phyloP scores from a whole-genome alignment of 306 rosid genomes.

The Erythrophleum fordii region DNA sequence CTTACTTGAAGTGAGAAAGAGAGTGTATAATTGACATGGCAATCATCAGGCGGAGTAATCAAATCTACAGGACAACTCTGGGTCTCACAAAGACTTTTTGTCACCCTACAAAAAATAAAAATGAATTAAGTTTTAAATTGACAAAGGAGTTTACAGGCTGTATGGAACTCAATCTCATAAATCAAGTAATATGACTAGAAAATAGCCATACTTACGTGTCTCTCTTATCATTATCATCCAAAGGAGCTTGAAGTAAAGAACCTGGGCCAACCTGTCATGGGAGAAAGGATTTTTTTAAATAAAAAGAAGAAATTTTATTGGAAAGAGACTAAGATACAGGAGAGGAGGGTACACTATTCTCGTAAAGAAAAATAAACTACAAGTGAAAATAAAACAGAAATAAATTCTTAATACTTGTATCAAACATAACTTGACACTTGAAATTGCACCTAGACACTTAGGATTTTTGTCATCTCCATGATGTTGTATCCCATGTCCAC shows the following conservation, averaged over 20 bases:
- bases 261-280: conserved; percentile 85
- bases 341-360: background rate
- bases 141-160: conserved; percentile 8
- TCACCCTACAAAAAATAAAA: conserved; percentile 64
- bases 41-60: conserved; percentile 97
- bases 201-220: conserved; percentile 66
- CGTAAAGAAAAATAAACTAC: background rate
- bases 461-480: background rate
- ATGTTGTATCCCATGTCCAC: background rate
- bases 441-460: background rate
- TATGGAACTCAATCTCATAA: conserved; percentile 29
- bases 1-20: conserved; percentile 98
- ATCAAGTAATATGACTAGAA: conserved; percentile 39
- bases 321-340: background rate
- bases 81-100: conserved; percentile 77
- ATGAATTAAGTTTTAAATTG: conserved; percentile 30
- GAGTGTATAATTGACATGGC: conserved; percentile 94
- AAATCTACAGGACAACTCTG: conserved; percentile 85
- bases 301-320: background rate
- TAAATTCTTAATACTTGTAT: background rate
- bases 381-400: background rate
- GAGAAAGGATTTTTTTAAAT: conserved; percentile 5
- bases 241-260: conserved; percentile 94
- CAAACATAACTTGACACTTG: background rate
- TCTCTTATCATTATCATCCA: conserved; percentile 77